Evolutionary conservation across 2,329 filamentous ascomycete genomes (phyloP).

Genomic region (Phyllosticta citribraziliensis): DNA sequence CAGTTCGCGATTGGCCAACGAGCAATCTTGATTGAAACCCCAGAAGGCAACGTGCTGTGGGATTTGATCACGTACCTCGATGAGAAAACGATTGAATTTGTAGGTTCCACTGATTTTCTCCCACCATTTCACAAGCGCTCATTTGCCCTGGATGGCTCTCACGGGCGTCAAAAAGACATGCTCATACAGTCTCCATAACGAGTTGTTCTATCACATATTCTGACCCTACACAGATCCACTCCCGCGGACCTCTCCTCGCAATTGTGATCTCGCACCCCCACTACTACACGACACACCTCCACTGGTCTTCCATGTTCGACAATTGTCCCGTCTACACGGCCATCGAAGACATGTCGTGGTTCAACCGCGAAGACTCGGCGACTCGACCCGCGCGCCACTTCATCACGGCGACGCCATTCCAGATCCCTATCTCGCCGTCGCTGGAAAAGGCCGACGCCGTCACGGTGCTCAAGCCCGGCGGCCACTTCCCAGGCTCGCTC

Average conservation of each 20-base stretch:
- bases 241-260: slow-evolving; percentile 55
- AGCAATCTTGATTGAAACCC: slow-evolving; percentile 57
- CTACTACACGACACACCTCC: slow-evolving; percentile 67
- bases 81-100: slow-evolving; percentile 45
- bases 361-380: slow-evolving; percentile 37
- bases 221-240: slow-evolving; percentile 34
- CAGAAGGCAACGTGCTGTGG: slow-evolving; percentile 65
- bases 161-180: too few species aligned
- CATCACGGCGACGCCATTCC: slow-evolving; percentile 11
- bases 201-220: neutral
- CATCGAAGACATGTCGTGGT: slow-evolving; percentile 56
- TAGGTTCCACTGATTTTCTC: slow-evolving; percentile 8
- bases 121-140: neutral
- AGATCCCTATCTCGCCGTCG: slow-evolving; percentile 6
- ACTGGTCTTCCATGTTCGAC: slow-evolving; percentile 59
- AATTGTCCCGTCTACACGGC: slow-evolving; percentile 60
- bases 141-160: neutral
- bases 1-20: slow-evolving; percentile 67
- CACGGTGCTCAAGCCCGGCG: slow-evolving; percentile 59
- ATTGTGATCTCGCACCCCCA: slow-evolving; percentile 74
- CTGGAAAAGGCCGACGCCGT: slow-evolving; percentile 38
- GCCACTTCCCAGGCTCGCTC: slow-evolving; percentile 69
- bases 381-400: slow-evolving; percentile 25
- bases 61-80: slow-evolving; percentile 66
- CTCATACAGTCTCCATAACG: too few species aligned